phyloP scores from a whole-genome alignment of 176 grass and related monocot genomes.

The Oryza longistaminata region DNA sequence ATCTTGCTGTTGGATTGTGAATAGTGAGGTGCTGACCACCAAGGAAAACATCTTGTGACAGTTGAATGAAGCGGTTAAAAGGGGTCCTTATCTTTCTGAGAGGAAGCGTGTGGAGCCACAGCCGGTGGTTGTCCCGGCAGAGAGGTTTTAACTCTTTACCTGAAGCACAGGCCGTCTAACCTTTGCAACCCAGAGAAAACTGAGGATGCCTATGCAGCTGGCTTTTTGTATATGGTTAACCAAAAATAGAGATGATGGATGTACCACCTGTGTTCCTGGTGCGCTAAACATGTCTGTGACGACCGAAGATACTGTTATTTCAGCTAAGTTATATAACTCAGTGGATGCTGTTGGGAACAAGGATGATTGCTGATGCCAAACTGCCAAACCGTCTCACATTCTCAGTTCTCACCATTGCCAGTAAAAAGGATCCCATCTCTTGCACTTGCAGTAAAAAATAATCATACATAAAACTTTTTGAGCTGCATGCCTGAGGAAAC shows the following conservation, averaged over 20 bases:
- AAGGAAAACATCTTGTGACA: slow-evolving; percentile 36
- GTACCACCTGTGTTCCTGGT: background rate
- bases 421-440: background rate
- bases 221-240: background rate
- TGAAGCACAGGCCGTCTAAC: background rate
- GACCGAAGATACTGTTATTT: background rate
- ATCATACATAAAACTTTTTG: background rate
- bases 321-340: background rate
- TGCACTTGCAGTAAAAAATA: background rate
- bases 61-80: slow-evolving; percentile 85
- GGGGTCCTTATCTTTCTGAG: slow-evolving; percentile 64
- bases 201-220: background rate
- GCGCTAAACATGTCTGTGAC: background rate
- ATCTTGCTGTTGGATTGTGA: background rate
- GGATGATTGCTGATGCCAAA: background rate
- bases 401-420: background rate
- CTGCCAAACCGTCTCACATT: background rate
- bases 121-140: too few relatives aligned
- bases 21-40: background rate
- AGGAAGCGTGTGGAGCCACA: slow-evolving; percentile 38
- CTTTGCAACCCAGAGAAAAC: background rate
- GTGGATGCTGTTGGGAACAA: background rate
- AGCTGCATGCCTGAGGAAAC: background rate
- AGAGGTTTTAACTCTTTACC: background rate
- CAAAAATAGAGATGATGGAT: background rate